Conservation (phyloP, 2,329 filamentous ascomycete genomes). For the Botrytis aclada region DNA sequence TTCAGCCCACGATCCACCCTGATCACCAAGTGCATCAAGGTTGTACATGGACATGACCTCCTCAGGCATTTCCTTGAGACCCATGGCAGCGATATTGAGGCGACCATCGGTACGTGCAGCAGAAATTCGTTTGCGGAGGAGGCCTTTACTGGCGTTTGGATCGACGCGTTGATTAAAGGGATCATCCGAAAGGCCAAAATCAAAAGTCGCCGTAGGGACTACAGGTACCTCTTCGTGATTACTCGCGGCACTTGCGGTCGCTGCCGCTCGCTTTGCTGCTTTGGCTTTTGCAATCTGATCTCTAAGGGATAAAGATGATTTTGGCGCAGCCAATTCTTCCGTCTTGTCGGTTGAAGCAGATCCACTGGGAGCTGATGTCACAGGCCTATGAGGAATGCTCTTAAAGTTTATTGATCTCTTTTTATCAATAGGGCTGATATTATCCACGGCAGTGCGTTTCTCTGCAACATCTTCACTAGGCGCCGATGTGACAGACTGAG, state of each 20-base stretch:
- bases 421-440: constrained; percentile 28
- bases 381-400: constrained; percentile 27
- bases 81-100: constrained; percentile 84
- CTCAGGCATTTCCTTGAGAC: constrained; percentile 71
- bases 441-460: constrained; percentile 28
- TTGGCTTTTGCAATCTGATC: constrained; percentile 94
- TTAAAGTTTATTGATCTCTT: constrained; percentile 33
- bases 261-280: constrained; percentile 64
- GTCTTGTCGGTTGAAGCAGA: constrained; percentile 28
- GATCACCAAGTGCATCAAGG: constrained; percentile 61
- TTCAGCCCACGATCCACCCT: constrained; percentile 79
- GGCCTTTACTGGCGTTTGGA: constrained; percentile 58
- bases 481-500: constrained; percentile 29
- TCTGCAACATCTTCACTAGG: constrained; percentile 37
- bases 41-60: constrained; percentile 93
- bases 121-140: constrained; percentile 70
- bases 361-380: constrained; percentile 26
- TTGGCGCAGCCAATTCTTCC: constrained; percentile 49
- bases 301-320: constrained; percentile 76
- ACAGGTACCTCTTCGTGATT: constrained; percentile 40
- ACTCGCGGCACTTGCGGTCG: constrained; percentile 35
- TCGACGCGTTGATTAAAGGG: constrained; percentile 67
- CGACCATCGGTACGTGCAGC: constrained; percentile 73
- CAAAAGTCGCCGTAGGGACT: constrained; percentile 51
- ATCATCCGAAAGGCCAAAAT: constrained; percentile 59